A percentile compares a stretch with the other conserved stretches of the same genome.
Evolutionary conservation across 2,329 filamentous ascomycete species (phyloP).

Genomic region (Xylaria digitata): DNA sequence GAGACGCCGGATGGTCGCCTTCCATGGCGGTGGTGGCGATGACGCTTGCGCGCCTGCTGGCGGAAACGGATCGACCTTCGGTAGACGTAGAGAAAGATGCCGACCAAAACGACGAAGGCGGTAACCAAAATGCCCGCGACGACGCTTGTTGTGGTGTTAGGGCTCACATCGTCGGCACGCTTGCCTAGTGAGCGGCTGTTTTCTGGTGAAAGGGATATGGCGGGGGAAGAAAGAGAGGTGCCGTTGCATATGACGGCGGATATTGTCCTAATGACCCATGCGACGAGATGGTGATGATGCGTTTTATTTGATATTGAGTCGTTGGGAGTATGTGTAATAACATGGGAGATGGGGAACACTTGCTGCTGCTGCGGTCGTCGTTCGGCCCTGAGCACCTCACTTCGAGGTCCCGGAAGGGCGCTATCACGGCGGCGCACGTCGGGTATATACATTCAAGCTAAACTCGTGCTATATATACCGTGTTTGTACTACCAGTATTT

Average conservation of each 20-base stretch:
- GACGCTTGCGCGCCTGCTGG: conserved; percentile 26
- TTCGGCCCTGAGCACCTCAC: conserved; percentile 23
- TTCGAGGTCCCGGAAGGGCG: conserved; percentile 26
- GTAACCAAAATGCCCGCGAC: conserved; percentile 39
- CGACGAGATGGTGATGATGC: conserved; percentile 9
- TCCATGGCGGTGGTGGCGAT: conserved; percentile 30
- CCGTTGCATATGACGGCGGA: conserved; percentile 6
- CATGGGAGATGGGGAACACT: conserved; percentile 17
- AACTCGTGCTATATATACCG: conserved; percentile 14
- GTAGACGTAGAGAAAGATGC: conserved; percentile 36
- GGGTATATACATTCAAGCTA: conserved; percentile 38
- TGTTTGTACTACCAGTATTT: conserved; percentile 14
- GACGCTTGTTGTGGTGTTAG: conserved; percentile 37
- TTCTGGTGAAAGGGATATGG: neutral
- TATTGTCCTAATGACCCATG: conserved; percentile 20
- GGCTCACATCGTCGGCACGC: conserved; percentile 18
- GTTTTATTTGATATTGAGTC: conserved; percentile 11
- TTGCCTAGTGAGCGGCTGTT: conserved; percentile 23
- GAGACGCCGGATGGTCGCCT: conserved; percentile 33
- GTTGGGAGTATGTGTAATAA: conserved; percentile 18
- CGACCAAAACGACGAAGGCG: conserved; percentile 32
- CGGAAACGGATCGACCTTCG: conserved; percentile 31
- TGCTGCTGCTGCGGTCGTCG: conserved; percentile 17
- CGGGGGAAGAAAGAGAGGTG: conserved; percentile 6
- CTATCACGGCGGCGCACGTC: conserved; percentile 23